Conservation (phyloP, 768 basidiomycete species). For the Collybiopsis luxurians region DNA sequence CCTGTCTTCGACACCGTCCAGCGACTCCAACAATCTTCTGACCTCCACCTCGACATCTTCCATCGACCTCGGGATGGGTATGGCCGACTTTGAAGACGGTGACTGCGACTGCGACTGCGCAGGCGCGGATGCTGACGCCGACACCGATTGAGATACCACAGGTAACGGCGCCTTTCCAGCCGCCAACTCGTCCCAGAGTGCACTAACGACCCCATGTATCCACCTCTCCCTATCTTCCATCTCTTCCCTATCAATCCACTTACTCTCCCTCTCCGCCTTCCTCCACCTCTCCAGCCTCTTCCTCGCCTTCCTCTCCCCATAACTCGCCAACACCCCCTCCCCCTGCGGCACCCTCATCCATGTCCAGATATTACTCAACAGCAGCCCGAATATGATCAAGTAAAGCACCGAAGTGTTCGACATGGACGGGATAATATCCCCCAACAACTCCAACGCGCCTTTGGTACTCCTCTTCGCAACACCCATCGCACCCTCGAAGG, state of each 20-base stretch:
- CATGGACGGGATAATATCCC: conserved; percentile 55
- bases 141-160: conserved; percentile 8
- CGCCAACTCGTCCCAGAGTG: conserved; percentile 71
- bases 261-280: conserved; percentile 39
- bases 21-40: conserved; percentile 39
- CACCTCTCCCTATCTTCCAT: conserved; percentile 71
- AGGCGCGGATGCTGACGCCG: conserved; percentile 6
- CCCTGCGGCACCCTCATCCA: conserved; percentile 36
- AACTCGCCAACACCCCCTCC: conserved; percentile 11
- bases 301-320: neutral
- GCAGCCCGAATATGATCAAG: conserved; percentile 67
- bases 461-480: conserved; percentile 70
- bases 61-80: neutral
- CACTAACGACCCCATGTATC: conserved; percentile 69
- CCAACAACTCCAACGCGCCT: conserved; percentile 74
- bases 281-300: conserved; percentile 32
- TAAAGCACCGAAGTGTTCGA: conserved; percentile 69
- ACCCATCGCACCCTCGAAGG: conserved; percentile 70
- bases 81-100: conserved; percentile 1
- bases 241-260: conserved; percentile 39
- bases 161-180: conserved; percentile 32
- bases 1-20: conserved; percentile 60
- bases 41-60: conserved; percentile 33
- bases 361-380: conserved; percentile 77
- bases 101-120: conserved; percentile 10